phyloP scores from a whole-genome alignment of 2,329 filamentous ascomycete species.

The Nigrospora sphaerica region DNA sequence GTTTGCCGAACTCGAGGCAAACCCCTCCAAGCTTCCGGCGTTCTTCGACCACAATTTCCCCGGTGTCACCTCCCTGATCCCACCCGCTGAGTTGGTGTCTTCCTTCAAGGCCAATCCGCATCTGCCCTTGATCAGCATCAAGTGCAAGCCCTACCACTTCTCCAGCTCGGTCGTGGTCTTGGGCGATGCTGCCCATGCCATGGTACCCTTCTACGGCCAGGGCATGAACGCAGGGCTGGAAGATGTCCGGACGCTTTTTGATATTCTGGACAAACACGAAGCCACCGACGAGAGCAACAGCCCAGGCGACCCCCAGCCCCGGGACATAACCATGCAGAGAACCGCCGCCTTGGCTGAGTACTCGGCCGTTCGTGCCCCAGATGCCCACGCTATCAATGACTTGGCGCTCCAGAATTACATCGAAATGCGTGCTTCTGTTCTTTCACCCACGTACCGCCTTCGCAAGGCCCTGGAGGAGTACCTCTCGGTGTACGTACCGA shows the following conservation, averaged over 20 bases:
- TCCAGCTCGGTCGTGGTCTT: slow-evolving; percentile 71
- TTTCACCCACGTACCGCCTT: slow-evolving; percentile 67
- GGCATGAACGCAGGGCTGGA: slow-evolving; percentile 97
- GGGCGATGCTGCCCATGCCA: slow-evolving; percentile 92
- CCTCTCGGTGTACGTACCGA: slow-evolving; percentile 67
- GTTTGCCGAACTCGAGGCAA: slow-evolving; percentile 60
- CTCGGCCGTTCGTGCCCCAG: slow-evolving; percentile 63
- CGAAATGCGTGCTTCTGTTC: slow-evolving; percentile 87
- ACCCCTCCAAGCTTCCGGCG: slow-evolving; percentile 49
- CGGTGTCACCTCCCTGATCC: slow-evolving; percentile 69
- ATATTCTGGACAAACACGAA: slow-evolving; percentile 63
- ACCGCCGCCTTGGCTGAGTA: slow-evolving; percentile 72
- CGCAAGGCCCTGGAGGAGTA: slow-evolving; percentile 84
- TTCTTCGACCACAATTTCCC: slow-evolving; percentile 87
- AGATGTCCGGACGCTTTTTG: slow-evolving; percentile 84
- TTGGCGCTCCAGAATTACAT: slow-evolving; percentile 85
- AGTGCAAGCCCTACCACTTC: slow-evolving; percentile 84
- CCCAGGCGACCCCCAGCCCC: slow-evolving; percentile 9
- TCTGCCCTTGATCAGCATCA: slow-evolving; percentile 86
- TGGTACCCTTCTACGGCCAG: slow-evolving; percentile 98
- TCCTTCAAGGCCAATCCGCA: slow-evolving; percentile 83
- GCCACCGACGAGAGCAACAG: slow-evolving; percentile 38
- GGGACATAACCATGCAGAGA: slow-evolving; percentile 51
- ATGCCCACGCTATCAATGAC: slow-evolving; percentile 87
- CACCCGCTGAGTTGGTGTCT: slow-evolving; percentile 56